Conservation (phyloP, 495 filamentous ascomycete genomes). For the Lentithecium fluviatile region DNA sequence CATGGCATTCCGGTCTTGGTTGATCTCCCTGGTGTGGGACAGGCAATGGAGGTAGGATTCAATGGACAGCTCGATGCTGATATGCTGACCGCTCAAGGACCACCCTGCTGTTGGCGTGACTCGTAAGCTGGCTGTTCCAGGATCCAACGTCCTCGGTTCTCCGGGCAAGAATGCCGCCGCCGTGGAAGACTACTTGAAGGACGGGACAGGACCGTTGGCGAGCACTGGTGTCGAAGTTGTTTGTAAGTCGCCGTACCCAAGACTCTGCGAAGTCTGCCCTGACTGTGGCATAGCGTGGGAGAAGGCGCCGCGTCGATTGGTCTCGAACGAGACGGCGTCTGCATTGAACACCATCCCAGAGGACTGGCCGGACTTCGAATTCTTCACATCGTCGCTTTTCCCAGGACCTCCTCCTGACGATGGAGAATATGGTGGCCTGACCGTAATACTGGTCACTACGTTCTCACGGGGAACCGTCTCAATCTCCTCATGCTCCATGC, state of each 20-base stretch:
- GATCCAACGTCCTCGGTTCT: constrained; percentile 3
- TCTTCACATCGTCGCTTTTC: background rate
- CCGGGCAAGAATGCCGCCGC: constrained; percentile 6
- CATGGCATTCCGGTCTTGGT: constrained; percentile 47
- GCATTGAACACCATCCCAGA: background rate
- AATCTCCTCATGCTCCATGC: constrained; percentile 3
- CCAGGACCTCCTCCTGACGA: constrained; percentile 1
- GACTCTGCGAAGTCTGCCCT: background rate
- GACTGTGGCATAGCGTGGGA: constrained; percentile 21
- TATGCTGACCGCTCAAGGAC: constrained; percentile 38
- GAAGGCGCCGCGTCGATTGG: constrained; percentile 24
- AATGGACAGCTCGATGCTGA: constrained; percentile 2
- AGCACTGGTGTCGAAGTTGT: constrained; percentile 27
- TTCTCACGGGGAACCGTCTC: constrained; percentile 15
- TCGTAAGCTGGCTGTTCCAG: constrained; percentile 18
- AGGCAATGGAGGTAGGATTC: constrained; percentile 41
- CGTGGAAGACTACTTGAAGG: constrained; percentile 15
- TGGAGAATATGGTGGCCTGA: background rate
- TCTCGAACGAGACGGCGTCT: constrained; percentile 40
- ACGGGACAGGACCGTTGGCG: constrained; percentile 28
- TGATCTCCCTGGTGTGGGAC: constrained; percentile 51
- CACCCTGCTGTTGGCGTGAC: constrained; percentile 19
- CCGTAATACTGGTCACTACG: constrained; percentile 1
- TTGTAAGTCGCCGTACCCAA: background rate
- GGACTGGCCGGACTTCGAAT: constrained; percentile 27